Evolutionary conservation across 495 filamentous ascomycete genomes (phyloP).

Genomic region (Aspergillus steynii): DNA sequence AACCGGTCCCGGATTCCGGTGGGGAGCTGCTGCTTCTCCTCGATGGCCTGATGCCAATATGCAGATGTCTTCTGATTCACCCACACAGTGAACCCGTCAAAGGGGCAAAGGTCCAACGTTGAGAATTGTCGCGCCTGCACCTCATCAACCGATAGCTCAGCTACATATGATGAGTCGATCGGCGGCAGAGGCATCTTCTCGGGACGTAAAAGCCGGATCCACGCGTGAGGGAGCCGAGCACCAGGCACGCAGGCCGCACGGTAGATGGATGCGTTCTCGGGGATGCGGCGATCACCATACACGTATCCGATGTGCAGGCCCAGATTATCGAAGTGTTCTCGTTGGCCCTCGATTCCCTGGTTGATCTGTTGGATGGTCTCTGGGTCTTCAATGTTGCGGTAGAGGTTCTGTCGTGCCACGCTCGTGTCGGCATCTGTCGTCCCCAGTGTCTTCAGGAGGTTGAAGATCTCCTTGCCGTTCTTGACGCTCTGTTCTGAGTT

Average conservation of each 20-base stretch:
- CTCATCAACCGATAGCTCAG: slow-evolving; percentile 20
- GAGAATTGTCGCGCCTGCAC: slow-evolving; percentile 28
- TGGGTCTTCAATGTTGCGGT: slow-evolving; percentile 26
- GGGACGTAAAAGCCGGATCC: slow-evolving; percentile 18
- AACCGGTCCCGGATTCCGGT: slow-evolving; percentile 2
- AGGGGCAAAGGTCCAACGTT: slow-evolving; percentile 32
- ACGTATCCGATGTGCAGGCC: slow-evolving; percentile 39
- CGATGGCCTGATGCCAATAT: slow-evolving; percentile 6
- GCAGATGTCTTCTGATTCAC: slow-evolving; percentile 14
- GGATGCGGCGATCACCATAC: slow-evolving; percentile 30
- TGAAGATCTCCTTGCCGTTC: slow-evolving; percentile 37
- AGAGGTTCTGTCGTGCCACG: slow-evolving; percentile 28
- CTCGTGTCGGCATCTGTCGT: slow-evolving; percentile 26
- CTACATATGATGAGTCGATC: slow-evolving; percentile 32
- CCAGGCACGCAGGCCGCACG: slow-evolving; percentile 24
- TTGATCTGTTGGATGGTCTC: slow-evolving; percentile 21
- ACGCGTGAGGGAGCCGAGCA: slow-evolving; percentile 35
- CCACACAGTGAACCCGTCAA: slow-evolving; percentile 31
- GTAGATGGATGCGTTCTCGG: slow-evolving; percentile 27
- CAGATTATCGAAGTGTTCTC: slow-evolving; percentile 41
- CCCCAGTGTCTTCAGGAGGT: slow-evolving; percentile 32
- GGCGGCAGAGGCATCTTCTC: slow-evolving; percentile 12
- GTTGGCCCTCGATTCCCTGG: slow-evolving; percentile 32
- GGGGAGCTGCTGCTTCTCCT: background rate
- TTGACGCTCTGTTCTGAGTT: slow-evolving; percentile 38